Evolutionary conservation across 2,329 filamentous ascomycete species (phyloP), one percentile per base, ranked within the genome.

Genomic region (Aspergillus japonicus): DNA sequence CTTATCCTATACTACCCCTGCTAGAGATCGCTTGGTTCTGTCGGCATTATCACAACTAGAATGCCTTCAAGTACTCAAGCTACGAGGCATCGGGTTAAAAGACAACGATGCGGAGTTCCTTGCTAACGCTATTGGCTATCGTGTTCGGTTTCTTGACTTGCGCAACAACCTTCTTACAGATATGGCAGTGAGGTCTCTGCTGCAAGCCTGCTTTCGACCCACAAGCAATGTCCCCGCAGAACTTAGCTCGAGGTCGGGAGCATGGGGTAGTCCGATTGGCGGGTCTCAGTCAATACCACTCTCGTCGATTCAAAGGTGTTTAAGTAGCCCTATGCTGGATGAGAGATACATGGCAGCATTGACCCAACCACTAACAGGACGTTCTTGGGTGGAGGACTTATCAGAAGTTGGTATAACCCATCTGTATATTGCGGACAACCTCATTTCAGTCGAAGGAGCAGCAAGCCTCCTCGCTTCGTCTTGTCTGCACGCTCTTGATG

Each of bases 81-180:
- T 87, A 48, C 76, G 81, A 47, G 80, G 80, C 1, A 74, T 87
- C 12, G 79, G 81, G 3, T 63, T 88, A 50, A 82, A 75, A 64
- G 85, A 88, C 63, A 69, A 71, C 2, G 83, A 85, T 56, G 73
- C 85, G 11, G 76, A 80, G 48, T 75, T 81, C n/a, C 69, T 87
- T 47, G 81, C 82, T 7, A 76, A 78, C 59, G 76, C 82, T 0
- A 81, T 87, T 54, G 77, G 79, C 5, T 78, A 75, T 3, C 77
- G 81, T 47, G 80, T 87, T 10, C 77, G 85, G 24, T 82, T 82
- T 61, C 71, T 87, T 39, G 85, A 87, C 66, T 58, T 87, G 29
- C 77, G 84, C 31, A 77, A 85, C 57, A 88, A 88, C 63, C 64
- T 78, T 26, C 73, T 88, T 42, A 86, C 83, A 1, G 85, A 87